A percentile compares a stretch with the other conserved stretches of the same genome.
These are phyloP conservation scores for Sporothrix protearum DNA, from an alignment of 2,329 filamentous ascomycete genomes.

Conservation along the genomic window DNA sequence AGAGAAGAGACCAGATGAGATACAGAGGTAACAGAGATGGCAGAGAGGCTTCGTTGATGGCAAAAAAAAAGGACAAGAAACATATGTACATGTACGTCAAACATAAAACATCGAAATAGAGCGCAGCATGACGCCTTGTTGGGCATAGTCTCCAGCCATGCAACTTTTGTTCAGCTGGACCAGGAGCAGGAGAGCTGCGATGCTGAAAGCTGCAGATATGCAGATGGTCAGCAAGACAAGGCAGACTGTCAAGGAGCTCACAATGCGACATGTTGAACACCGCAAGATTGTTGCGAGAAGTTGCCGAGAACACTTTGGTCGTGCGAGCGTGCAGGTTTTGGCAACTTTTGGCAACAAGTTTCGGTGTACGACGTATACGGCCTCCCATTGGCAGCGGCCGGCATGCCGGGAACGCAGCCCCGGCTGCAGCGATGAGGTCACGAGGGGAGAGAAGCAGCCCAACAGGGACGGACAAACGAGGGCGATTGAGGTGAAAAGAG, in stretches of 20 bases:
- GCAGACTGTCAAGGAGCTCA: no score
- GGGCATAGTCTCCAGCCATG: not conserved
- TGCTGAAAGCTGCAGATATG: not conserved
- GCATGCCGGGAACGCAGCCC: not conserved
- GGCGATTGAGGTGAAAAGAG: not conserved
- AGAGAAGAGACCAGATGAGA: not conserved
- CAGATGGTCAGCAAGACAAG: not conserved
- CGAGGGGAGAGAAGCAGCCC: not conserved
- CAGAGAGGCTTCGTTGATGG: not conserved
- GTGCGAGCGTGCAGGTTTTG: not conserved
- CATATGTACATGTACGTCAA: not conserved
- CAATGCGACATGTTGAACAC: not conserved
- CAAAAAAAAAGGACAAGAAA: not conserved
- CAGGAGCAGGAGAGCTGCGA: not conserved
- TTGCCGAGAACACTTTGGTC: not conserved
- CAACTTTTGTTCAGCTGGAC: not conserved
- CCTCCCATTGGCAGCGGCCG: constrained; percentile 3
- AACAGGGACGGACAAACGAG: not conserved
- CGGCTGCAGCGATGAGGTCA: constrained; percentile 6
- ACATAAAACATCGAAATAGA: not conserved
- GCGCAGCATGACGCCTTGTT: not conserved
- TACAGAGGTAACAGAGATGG: not conserved
- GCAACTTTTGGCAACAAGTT: not conserved
- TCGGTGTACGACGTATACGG: not conserved
- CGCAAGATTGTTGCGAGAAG: not conserved